A percentile compares a stretch with the other conserved stretches of the same genome.
phyloP scores from a whole-genome alignment of 2,329 filamentous ascomycete genomes.

The Thyridium curvatum region DNA sequence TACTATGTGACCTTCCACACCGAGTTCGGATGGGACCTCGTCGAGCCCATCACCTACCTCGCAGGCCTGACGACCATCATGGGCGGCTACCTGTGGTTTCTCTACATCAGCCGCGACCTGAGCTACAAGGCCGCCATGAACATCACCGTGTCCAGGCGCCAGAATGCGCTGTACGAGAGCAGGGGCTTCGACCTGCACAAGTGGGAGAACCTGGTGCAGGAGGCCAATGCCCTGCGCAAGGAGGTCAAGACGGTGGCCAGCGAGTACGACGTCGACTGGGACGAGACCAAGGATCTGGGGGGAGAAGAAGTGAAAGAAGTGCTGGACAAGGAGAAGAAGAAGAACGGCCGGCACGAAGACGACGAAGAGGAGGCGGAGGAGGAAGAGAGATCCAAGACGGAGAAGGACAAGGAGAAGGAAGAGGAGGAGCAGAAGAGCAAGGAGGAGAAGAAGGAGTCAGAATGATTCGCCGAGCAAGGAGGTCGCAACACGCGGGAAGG shows the following conservation, averaged over 20 bases:
- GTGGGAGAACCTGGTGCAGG: slow-evolving; percentile 76
- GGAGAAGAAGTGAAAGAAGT: slow-evolving; percentile 57
- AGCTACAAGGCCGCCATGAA: slow-evolving; percentile 84
- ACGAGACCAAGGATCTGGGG: slow-evolving; percentile 68
- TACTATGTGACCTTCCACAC: slow-evolving; percentile 69
- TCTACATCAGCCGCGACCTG: slow-evolving; percentile 86
- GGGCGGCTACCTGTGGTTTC: slow-evolving; percentile 86
- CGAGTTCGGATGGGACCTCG: slow-evolving; percentile 80
- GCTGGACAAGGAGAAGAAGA: slow-evolving; percentile 45
- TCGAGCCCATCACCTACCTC: slow-evolving; percentile 87
- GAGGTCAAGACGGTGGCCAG: slow-evolving; percentile 77
- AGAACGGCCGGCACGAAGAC: slow-evolving; percentile 20
- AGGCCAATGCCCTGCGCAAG: slow-evolving; percentile 68
- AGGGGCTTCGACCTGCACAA: slow-evolving; percentile 68
- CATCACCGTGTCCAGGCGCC: slow-evolving; percentile 73
- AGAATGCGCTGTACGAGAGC: slow-evolving; percentile 68
- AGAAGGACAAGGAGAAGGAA: slow-evolving; percentile 23
- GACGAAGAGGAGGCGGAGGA: slow-evolving; percentile 31
- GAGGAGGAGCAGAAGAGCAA: slow-evolving; percentile 18
- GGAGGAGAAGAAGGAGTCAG: slow-evolving; percentile 13
- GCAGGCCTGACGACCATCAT: slow-evolving; percentile 82
- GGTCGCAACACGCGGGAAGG: too few relatives aligned
- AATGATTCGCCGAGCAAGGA: too few relatives aligned
- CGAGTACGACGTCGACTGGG: slow-evolving; percentile 89
- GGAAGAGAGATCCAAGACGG: slow-evolving; percentile 19